Evolutionary conservation across 2,329 filamentous ascomycete species (phyloP), one percentile per base, ranked within the genome.

Genomic region (Xylaria sp.): DNA sequence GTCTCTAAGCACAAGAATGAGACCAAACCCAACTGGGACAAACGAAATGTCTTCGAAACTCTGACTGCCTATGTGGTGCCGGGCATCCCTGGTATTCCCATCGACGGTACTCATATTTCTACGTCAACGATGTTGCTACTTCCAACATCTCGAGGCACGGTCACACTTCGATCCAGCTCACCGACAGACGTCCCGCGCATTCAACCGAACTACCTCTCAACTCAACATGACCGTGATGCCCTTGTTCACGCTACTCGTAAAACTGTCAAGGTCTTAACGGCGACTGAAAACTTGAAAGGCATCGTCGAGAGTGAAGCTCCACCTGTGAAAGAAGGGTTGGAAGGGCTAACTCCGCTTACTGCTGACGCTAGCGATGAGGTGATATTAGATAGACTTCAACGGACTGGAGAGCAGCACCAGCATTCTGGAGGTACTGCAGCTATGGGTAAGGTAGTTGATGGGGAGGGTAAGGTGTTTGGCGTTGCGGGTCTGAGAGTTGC

Each of bases 391-490:
- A 23, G 53, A 15, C 53, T 56, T 9, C 53, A 56, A 15, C 31
- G 53, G 53, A 56, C 53, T 38, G 53, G 53, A 4, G 53, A 56
- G n/a, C 60, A 56, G 28, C 49, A 63, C 38, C 61, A 62, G 6
- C 64, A 73, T 51, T 73, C 72, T 2, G 71, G 72, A 2, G 71
- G 72, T 13, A 74, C 72, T 0, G 71, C 72, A 42, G 70, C 72
- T 1, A 74, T 75, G 71, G 70, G 72, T n/a, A 72, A 48, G 26
- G 74, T 74, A 20, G 73, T 74, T 3, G 67, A 74, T 51, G 63
- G 10, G 13, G 70, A 74, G 62, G 70, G 72, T 3, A 71, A 63
- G 63, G 73, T 74, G 2, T 56, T 74, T 4, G 74, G 74, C 1
- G 72, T 76, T n/a, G 56, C 68, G 23, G 67, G 70, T 10, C 46